Conservation (phyloP, 768 basidiomycete genomes). For the Grammothele lineata region DNA sequence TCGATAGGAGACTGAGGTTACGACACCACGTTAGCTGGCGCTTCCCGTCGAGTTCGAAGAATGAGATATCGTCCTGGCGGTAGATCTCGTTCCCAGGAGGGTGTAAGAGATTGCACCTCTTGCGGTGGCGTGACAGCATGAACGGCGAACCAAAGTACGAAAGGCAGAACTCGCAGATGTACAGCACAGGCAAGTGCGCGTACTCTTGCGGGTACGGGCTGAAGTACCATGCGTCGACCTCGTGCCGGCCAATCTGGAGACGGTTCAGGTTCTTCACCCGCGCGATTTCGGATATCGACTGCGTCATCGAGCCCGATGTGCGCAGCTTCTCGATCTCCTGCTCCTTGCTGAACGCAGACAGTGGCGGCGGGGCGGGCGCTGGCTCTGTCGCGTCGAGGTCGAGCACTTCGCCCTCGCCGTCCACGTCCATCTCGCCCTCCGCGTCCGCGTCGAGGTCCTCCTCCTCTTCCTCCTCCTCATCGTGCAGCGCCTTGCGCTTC, state of each 20-base stretch:
- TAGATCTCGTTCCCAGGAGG: slow-evolving; percentile 99
- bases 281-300: slow-evolving; percentile 95
- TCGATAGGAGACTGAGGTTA: slow-evolving; percentile 93
- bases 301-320: slow-evolving; percentile 98
- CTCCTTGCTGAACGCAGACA: slow-evolving; percentile 85
- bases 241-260: slow-evolving; percentile 92
- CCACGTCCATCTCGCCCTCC: slow-evolving; percentile 44
- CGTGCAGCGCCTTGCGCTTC: slow-evolving; percentile 66
- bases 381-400: slow-evolving; percentile 54
- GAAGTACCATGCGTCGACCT: slow-evolving; percentile 99
- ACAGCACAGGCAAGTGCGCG: slow-evolving; percentile 90
- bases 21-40: slow-evolving; percentile 95
- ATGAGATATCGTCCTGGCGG: slow-evolving; percentile 93
- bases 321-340: slow-evolving; percentile 98
- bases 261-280: slow-evolving; percentile 98
- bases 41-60: slow-evolving; percentile 98
- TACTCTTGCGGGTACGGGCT: slow-evolving; percentile 98
- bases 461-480: slow-evolving; percentile 51
- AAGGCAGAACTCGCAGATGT: slow-evolving; percentile 98
- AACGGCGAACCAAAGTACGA: slow-evolving; percentile 87
- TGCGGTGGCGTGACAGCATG: slow-evolving; percentile 89
- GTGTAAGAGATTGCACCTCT: slow-evolving; percentile 85
- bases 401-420: slow-evolving; percentile 50
- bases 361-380: slow-evolving; percentile 46
- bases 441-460: slow-evolving; percentile 54